A percentile compares a stretch with the other conserved stretches of the same genome.
phyloP scores from a whole-genome alignment of 805 yeast genomes.

The Zygotorulaspora florentina region DNA sequence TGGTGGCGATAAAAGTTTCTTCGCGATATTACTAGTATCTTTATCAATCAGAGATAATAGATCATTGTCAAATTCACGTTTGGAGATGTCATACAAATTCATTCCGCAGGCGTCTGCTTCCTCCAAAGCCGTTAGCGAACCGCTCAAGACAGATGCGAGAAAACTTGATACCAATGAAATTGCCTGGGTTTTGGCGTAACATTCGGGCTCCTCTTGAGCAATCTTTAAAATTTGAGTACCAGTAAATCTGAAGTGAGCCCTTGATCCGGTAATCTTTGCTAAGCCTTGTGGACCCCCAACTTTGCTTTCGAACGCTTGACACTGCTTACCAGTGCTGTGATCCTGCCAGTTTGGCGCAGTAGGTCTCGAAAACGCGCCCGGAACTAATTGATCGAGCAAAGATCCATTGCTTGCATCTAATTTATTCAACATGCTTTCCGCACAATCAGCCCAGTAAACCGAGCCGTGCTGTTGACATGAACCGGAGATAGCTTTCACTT shows the following conservation, averaged over 20 bases:
- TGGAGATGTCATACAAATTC: conserved; percentile 75
- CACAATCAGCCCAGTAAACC: conserved; percentile 64
- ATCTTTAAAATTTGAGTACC: conserved; percentile 87
- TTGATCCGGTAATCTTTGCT: conserved; percentile 73
- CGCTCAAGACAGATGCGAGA: conserved; percentile 65
- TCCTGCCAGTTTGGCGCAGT: conserved; percentile 94
- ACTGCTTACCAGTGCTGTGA: conserved; percentile 74
- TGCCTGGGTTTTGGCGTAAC: conserved; percentile 52
- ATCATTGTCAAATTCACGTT: conserved; percentile 50
- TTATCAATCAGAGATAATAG: conserved; percentile 43
- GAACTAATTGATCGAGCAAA: conserved; percentile 46
- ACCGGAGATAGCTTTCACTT: conserved; percentile 68
- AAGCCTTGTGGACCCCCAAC: conserved; percentile 56
- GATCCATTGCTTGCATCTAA: conserved; percentile 33
- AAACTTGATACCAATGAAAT: conserved; percentile 78
- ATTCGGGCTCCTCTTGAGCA: conserved; percentile 46
- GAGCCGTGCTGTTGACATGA: conserved; percentile 94
- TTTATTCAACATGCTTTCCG: conserved; percentile 38
- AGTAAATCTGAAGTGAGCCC: conserved; percentile 85
- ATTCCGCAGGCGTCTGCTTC: conserved; percentile 91
- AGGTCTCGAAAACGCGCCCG: conserved; percentile 54
- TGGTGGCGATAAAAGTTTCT: conserved; percentile 41
- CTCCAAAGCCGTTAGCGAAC: conserved; percentile 61
- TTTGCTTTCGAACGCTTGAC: conserved; percentile 52
- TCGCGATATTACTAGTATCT: conserved; percentile 27